Percentiles rank a stretch among this genome's conserved stretches.
Conservation (phyloP, 331 rosid species). For the Prunus yedoensis region DNA sequence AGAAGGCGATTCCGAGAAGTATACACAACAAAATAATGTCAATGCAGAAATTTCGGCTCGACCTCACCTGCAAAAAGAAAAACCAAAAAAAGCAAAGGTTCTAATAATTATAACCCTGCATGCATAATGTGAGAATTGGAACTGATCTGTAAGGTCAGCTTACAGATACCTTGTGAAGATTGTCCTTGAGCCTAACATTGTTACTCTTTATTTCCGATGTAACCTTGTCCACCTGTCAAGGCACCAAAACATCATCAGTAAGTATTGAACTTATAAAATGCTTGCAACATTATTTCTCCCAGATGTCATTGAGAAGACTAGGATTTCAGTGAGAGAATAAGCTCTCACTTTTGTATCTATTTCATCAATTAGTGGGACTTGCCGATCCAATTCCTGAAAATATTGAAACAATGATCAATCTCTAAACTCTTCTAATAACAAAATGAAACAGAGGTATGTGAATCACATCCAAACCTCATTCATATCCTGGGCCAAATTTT, state of each 20-base stretch:
- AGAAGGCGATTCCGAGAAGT: slow-evolving; percentile 67
- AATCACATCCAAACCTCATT: slow-evolving; percentile 61
- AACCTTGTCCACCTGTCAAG: slow-evolving; percentile 65
- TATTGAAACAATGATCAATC: slow-evolving; percentile 18
- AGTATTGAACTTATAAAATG: slow-evolving; percentile 16
- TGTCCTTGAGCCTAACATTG: slow-evolving; percentile 72
- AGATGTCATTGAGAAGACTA: slow-evolving; percentile 8
- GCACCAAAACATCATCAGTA: not conserved
- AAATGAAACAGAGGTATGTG: slow-evolving; percentile 9
- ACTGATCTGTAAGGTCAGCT: not conserved
- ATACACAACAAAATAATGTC: slow-evolving; percentile 74
- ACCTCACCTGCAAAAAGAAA: slow-evolving; percentile 57
- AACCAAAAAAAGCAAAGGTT: slow-evolving; percentile 11
- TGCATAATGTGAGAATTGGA: not conserved
- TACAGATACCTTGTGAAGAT: slow-evolving; percentile 57
- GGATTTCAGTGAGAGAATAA: not conserved
- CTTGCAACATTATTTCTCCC: slow-evolving; percentile 5
- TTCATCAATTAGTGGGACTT: slow-evolving; percentile 87
- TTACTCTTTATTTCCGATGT: slow-evolving; percentile 59
- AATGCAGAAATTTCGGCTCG: slow-evolving; percentile 82
- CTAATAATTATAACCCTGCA: slow-evolving; percentile 3
- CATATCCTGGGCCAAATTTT: slow-evolving; percentile 77
- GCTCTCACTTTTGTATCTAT: slow-evolving; percentile 67
- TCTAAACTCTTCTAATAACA: slow-evolving; percentile 3
- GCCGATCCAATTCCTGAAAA: slow-evolving; percentile 82